phyloP scores from a whole-genome alignment of 2,329 filamentous ascomycete species.

The Cladosporium phlei region DNA sequence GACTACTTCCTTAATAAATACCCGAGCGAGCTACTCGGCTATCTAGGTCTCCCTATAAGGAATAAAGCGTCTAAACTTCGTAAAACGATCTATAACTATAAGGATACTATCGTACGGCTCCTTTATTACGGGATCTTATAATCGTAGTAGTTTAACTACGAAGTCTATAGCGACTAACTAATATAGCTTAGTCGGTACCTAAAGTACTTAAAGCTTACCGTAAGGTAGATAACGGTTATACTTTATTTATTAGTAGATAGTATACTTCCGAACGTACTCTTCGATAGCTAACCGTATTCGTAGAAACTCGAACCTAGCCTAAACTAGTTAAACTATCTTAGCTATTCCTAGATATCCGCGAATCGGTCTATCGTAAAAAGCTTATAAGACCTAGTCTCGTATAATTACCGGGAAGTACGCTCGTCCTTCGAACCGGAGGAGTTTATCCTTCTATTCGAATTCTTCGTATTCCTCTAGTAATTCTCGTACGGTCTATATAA shows the following conservation, averaged over 20 bases:
- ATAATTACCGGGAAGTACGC: background rate
- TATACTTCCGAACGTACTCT: background rate
- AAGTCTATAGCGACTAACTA: background rate
- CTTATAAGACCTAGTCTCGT: background rate
- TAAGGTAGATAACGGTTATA: background rate
- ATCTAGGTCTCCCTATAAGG: background rate
- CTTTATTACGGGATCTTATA: background rate
- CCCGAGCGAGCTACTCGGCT: background rate
- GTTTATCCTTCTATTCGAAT: too few species aligned
- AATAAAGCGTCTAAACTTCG: background rate
- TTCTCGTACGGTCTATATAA: background rate
- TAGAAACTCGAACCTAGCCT: background rate
- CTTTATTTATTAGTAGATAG: background rate
- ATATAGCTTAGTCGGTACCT: background rate
- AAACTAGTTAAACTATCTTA: background rate
- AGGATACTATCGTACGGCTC: background rate
- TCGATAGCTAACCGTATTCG: background rate
- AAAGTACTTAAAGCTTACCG: background rate
- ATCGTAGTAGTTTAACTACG: background rate
- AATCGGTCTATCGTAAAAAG: background rate
- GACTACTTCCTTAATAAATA: background rate
- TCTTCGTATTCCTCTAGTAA: background rate
- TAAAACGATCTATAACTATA: background rate
- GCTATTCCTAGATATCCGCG: background rate
- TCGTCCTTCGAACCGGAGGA: background rate